Conservation (phyloP, 2,329 filamentous ascomycete genomes). For the Exophiala spinifera region DNA sequence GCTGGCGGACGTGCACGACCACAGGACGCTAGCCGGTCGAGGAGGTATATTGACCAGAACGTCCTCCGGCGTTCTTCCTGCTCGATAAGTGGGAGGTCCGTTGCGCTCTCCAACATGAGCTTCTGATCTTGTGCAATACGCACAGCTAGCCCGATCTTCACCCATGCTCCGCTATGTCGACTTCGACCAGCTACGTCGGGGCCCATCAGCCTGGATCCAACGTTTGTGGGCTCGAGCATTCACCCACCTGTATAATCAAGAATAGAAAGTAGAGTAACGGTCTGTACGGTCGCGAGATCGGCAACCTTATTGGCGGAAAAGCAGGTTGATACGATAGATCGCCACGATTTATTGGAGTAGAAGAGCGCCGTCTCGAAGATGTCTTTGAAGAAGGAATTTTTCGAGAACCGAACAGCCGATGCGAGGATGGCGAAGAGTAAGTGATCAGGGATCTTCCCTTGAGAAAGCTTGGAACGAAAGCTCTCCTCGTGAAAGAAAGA, state of each 20-base stretch:
- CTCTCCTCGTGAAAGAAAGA: conserved; percentile 37
- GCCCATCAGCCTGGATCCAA: conserved; percentile 26
- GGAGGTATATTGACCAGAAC: conserved; percentile 35
- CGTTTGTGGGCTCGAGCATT: too few relatives aligned
- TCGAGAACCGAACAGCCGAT: conserved; percentile 33
- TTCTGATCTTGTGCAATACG: conserved; percentile 62
- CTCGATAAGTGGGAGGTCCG: conserved; percentile 21
- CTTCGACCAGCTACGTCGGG: conserved; percentile 29
- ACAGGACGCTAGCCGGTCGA: conserved; percentile 34
- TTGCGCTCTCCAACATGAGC: conserved; percentile 30
- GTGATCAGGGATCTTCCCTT: conserved; percentile 30
- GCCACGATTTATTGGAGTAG: conserved; percentile 36
- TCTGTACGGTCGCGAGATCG: conserved; percentile 37
- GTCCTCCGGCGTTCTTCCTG: conserved; percentile 33
- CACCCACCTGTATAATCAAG: conserved; percentile 41
- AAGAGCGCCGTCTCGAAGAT: conserved; percentile 27
- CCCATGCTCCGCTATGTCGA: conserved; percentile 34
- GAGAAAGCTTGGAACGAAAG: conserved; percentile 33
- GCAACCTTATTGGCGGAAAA: conserved; percentile 32
- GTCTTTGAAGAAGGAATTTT: conserved; percentile 31
- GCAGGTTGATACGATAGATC: conserved; percentile 34
- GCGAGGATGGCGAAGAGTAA: conserved; percentile 36
- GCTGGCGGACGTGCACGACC: conserved; percentile 18
- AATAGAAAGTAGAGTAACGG: conserved; percentile 37
- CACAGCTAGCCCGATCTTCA: conserved; percentile 36